Percentiles rank a stretch among this genome's conserved stretches.
Evolutionary conservation across 2,329 filamentous ascomycete genomes (phyloP).

Genomic region (Epichloe sibirici): DNA sequence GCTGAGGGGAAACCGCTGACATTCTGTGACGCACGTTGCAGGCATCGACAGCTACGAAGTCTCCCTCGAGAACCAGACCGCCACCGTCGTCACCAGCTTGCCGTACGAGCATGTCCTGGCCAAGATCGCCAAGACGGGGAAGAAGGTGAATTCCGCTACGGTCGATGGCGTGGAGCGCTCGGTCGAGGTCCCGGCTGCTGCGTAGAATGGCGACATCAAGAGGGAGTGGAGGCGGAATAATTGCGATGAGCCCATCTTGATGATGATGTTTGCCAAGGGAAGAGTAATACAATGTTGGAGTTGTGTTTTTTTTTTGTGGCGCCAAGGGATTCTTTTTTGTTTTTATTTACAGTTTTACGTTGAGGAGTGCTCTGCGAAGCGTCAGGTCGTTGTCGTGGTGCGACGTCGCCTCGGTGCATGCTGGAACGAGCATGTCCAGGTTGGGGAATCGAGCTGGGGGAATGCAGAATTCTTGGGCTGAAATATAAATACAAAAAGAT

Average conservation of each 20-base stretch:
- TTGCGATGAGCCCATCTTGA: no score
- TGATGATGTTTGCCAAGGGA: not conserved
- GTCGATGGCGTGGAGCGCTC: slow-evolving; percentile 51
- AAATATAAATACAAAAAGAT: no score
- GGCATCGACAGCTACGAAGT: slow-evolving; percentile 81
- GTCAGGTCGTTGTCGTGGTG: no score
- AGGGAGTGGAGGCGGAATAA: not conserved
- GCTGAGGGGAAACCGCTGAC: not conserved
- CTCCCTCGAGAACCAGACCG: slow-evolving; percentile 74
- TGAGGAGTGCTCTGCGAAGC: no score
- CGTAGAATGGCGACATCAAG: not conserved
- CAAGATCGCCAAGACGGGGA: slow-evolving; percentile 92
- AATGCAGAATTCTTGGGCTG: no score
- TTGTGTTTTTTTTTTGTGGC: no score
- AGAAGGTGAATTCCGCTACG: slow-evolving; percentile 70
- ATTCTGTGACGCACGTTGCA: slow-evolving; percentile 22
- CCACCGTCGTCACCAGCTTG: slow-evolving; percentile 60
- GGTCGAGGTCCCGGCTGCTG: slow-evolving; percentile 30
- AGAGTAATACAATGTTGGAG: no score
- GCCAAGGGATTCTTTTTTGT: no score
- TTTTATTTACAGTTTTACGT: no score
- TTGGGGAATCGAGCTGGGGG: no score
- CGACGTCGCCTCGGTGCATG: no score
- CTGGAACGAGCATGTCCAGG: no score
- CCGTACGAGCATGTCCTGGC: slow-evolving; percentile 70